Conservation (phyloP, 2,329 filamentous ascomycete species). For the Neofusicoccum umdonicola region DNA sequence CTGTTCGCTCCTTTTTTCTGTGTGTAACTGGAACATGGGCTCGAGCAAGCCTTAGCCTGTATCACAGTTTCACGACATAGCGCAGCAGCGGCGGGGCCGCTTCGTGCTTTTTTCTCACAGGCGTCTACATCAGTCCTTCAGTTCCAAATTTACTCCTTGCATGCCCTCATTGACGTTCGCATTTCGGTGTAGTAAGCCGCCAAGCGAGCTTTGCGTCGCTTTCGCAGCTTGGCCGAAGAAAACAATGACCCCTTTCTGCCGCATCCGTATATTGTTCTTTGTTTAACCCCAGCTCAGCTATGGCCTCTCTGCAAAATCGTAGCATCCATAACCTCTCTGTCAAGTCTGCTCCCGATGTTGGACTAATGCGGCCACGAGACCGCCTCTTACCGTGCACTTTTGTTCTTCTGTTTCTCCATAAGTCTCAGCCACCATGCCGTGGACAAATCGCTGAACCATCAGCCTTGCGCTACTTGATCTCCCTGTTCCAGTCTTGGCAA, state of each 20-base stretch:
- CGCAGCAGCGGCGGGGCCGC: background rate
- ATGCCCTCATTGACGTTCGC: background rate
- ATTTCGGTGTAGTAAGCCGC: background rate
- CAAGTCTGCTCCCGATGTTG: background rate
- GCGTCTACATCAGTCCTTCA: background rate
- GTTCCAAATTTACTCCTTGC: background rate
- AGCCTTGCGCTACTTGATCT: background rate
- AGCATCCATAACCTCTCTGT: background rate
- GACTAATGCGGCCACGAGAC: background rate
- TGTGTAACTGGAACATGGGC: background rate
- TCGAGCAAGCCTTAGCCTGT: background rate
- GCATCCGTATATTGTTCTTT: conserved; percentile 1
- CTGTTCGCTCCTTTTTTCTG: background rate
- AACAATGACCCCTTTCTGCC: background rate
- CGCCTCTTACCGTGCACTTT: background rate
- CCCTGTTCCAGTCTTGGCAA: background rate
- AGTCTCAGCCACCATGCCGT: background rate
- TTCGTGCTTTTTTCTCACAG: background rate
- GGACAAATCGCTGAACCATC: background rate
- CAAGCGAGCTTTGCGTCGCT: background rate
- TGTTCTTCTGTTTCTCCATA: background rate
- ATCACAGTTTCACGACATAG: background rate
- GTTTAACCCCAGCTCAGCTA: background rate
- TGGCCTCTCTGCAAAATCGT: background rate
- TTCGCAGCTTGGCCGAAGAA: background rate